Conservation (phyloP, 2,329 filamentous ascomycete species). For the Neonectria coccinea region DNA sequence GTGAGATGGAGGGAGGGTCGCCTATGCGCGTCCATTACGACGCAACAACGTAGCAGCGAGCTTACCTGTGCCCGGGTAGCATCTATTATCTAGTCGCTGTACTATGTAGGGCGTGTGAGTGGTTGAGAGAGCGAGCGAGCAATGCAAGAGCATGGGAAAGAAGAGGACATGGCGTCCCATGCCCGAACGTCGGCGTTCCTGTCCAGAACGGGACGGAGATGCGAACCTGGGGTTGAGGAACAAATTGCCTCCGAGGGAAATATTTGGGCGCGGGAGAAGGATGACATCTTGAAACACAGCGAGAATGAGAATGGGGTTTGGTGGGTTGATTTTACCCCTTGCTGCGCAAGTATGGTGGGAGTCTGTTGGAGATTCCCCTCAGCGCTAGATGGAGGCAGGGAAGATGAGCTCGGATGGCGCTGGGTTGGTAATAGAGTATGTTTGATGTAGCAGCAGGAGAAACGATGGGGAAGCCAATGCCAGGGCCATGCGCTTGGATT, state of each 20-base stretch:
- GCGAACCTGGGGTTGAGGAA: conserved; percentile 1
- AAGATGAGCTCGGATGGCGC: neutral
- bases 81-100: neutral
- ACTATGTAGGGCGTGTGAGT: conserved; percentile 1
- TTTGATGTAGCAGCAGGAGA: neutral
- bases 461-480: conserved; percentile 9
- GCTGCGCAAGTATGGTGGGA: conserved; percentile 1
- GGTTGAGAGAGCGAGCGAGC: neutral
- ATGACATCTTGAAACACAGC: conserved; percentile 23
- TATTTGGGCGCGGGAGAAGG: conserved; percentile 3
- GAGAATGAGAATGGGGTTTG: conserved; percentile 21
- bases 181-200: neutral
- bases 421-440: neutral
- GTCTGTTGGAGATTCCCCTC: neutral
- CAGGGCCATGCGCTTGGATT: conserved; percentile 9
- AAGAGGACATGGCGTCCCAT: neutral
- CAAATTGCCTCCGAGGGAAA: conserved; percentile 8
- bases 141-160: neutral
- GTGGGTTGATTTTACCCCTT: conserved; percentile 22
- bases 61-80: conserved; percentile 9
- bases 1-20: conserved; percentile 10
- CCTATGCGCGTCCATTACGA: conserved; percentile 9
- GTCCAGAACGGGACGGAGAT: conserved; percentile 12
- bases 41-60: conserved; percentile 9
- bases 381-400: conserved; percentile 1